These are phyloP conservation scores for Serendipita sp. DNA, from an alignment of 768 basidiomycete genomes.

Conservation along the genomic window DNA sequence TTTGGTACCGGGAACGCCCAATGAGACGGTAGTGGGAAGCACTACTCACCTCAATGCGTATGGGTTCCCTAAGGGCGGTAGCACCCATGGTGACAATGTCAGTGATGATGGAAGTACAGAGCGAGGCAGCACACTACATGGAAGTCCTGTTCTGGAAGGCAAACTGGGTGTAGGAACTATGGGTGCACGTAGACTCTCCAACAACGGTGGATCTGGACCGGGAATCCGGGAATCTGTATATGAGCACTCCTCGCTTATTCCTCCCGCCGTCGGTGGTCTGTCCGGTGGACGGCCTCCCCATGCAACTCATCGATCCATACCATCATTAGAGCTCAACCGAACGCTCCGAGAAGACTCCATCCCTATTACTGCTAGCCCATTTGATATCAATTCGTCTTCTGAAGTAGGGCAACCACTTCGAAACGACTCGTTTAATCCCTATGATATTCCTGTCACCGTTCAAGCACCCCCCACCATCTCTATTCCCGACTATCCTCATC, in stretches of 20 bases:
- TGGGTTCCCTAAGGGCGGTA: background rate
- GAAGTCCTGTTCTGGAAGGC: background rate
- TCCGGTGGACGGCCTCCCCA: background rate
- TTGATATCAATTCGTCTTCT: background rate
- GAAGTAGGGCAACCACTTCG: no score
- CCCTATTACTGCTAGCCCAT: background rate
- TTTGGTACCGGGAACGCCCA: background rate
- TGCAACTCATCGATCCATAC: background rate
- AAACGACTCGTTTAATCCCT: background rate
- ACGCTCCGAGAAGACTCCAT: background rate
- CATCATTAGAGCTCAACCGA: background rate
- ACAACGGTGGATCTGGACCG: no score
- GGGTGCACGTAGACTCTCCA: background rate
- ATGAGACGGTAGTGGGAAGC: background rate
- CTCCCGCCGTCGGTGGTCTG: background rate
- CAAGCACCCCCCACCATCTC: background rate
- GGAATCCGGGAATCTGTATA: background rate
- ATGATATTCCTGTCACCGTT: background rate
- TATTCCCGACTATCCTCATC: background rate
- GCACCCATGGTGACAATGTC: background rate
- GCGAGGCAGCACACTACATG: background rate
- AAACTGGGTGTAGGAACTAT: background rate
- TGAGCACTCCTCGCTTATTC: background rate
- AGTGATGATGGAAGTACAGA: constrained; percentile 5
- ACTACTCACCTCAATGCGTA: background rate